phyloP scores from a whole-genome alignment of 2,329 filamentous ascomycete species.

The Pseudogymnoascus sp. region DNA sequence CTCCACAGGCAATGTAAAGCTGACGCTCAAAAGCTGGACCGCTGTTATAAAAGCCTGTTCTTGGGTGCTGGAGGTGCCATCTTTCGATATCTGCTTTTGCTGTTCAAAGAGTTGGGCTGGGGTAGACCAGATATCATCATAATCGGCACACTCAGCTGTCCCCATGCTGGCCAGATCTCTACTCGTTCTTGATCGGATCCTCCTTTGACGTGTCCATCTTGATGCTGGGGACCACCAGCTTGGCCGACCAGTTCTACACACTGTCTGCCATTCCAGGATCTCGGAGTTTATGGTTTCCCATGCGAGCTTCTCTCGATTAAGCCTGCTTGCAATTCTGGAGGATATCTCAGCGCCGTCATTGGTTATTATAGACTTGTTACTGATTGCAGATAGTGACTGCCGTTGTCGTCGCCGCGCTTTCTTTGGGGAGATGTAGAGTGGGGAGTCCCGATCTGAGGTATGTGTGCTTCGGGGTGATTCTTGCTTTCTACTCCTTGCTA shows the following conservation, averaged over 20 bases:
- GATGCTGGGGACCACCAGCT: constrained; percentile 29
- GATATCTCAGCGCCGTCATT: constrained; percentile 12
- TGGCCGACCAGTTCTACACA: constrained; percentile 25
- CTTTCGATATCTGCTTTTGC: constrained; percentile 13
- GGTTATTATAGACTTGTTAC: constrained; percentile 16
- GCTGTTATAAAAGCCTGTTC: constrained; percentile 26
- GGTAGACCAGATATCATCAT: background rate
- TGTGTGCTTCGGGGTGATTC: background rate
- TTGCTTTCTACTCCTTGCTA: background rate
- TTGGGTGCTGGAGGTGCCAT: constrained; percentile 14
- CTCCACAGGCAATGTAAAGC: constrained; percentile 27
- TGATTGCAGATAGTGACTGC: constrained; percentile 22
- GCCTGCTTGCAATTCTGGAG: constrained; percentile 10
- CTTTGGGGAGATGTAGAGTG: background rate
- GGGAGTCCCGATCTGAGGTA: background rate
- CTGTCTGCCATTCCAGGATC: constrained; percentile 27
- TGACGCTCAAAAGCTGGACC: constrained; percentile 26
- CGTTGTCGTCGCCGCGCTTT: constrained; percentile 8
- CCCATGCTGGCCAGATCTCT: constrained; percentile 1
- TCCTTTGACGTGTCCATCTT: constrained; percentile 10
- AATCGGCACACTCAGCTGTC: constrained; percentile 4
- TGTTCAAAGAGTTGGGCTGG: background rate
- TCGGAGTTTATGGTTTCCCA: constrained; percentile 25
- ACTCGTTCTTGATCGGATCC: background rate
- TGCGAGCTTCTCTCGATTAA: constrained; percentile 17